Evolutionary conservation across 2,329 filamentous ascomycete species (phyloP).

Genomic region (Paramyrothecium sp.): DNA sequence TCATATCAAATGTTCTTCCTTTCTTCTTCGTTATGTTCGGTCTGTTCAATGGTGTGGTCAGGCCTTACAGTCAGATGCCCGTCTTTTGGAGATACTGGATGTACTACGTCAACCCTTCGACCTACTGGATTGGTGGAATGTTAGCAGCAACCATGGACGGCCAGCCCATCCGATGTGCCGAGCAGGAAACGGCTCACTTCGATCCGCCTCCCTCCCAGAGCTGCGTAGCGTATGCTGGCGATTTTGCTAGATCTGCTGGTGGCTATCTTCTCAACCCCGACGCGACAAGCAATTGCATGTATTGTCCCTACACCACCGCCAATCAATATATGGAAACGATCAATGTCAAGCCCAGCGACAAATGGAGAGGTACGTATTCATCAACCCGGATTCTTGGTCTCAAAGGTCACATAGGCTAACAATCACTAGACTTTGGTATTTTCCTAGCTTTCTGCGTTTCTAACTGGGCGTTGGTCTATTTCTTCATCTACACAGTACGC

Average conservation of each 20-base stretch:
- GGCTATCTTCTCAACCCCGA: slow-evolving; percentile 65
- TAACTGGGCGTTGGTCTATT: slow-evolving; percentile 72
- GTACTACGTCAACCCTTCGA: slow-evolving; percentile 67
- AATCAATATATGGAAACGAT: slow-evolving; percentile 63
- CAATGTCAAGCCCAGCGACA: slow-evolving; percentile 51
- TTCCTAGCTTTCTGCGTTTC: slow-evolving; percentile 69
- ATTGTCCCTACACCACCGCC: slow-evolving; percentile 60
- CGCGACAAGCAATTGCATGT: slow-evolving; percentile 60
- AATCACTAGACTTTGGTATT: slow-evolving; percentile 57
- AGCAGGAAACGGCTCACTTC: slow-evolving; percentile 42
- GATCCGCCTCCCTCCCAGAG: slow-evolving; percentile 62
- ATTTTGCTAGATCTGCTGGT: slow-evolving; percentile 48
- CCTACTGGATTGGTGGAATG: slow-evolving; percentile 71
- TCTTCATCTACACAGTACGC: slow-evolving; percentile 74
- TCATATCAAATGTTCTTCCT: slow-evolving; percentile 66
- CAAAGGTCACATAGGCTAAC: slow-evolving; percentile 4
- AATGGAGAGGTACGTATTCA: slow-evolving; percentile 57
- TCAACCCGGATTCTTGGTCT: not conserved
- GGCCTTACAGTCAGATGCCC: slow-evolving; percentile 62
- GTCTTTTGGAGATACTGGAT: slow-evolving; percentile 74
- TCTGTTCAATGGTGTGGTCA: slow-evolving; percentile 75
- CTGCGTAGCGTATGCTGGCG: slow-evolving; percentile 62
- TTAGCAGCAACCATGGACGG: slow-evolving; percentile 60
- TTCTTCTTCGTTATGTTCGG: slow-evolving; percentile 81
- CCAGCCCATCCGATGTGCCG: slow-evolving; percentile 46